A percentile compares a stretch with the other conserved stretches of the same genome.
phyloP scores from a whole-genome alignment of 169 alveolate species.

The Condylostoma magnum region DNA sequence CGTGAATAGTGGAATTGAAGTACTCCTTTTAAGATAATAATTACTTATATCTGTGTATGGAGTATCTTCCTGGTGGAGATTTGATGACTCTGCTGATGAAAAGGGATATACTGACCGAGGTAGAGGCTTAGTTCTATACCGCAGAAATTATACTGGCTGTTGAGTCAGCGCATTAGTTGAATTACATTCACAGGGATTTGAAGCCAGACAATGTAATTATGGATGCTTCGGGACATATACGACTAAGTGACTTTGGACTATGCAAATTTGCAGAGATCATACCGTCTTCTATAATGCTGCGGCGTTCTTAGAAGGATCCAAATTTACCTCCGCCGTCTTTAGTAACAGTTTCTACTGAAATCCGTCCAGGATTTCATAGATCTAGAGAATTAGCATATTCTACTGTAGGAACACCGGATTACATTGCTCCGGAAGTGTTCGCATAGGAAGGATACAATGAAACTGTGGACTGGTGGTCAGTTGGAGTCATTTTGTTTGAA shows the following conservation, averaged over 20 bases:
- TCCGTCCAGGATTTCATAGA: slow-evolving; percentile 21
- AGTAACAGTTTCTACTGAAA: slow-evolving; percentile 2
- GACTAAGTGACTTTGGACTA: slow-evolving; percentile 83
- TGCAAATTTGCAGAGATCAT: slow-evolving; percentile 30
- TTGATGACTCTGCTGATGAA: slow-evolving; percentile 77
- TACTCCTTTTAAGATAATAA: slow-evolving; percentile 84
- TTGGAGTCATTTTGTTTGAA: slow-evolving; percentile 85
- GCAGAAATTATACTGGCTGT: slow-evolving; percentile 84
- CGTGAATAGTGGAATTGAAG: slow-evolving; percentile 75
- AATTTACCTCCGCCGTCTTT: slow-evolving; percentile 1
- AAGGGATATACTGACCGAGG: slow-evolving; percentile 79
- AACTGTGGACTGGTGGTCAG: slow-evolving; percentile 88
- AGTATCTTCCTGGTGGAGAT: slow-evolving; percentile 88
- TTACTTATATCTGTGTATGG: slow-evolving; percentile 87
- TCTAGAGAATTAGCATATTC: slow-evolving; percentile 73
- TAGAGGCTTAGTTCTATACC: slow-evolving; percentile 80
- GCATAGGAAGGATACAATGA: slow-evolving; percentile 80
- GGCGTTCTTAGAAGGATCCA: not conserved
- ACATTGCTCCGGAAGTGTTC: slow-evolving; percentile 75
- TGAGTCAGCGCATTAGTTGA: slow-evolving; percentile 75
- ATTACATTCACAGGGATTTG: slow-evolving; percentile 84
- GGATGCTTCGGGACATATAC: slow-evolving; percentile 83
- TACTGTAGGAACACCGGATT: slow-evolving; percentile 88
- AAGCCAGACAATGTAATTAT: slow-evolving; percentile 90
- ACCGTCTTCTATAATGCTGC: not conserved